These are phyloP conservation scores for Auriscalpium microsporum DNA, from an alignment of 768 basidiomycete species.

Conservation along the genomic window DNA sequence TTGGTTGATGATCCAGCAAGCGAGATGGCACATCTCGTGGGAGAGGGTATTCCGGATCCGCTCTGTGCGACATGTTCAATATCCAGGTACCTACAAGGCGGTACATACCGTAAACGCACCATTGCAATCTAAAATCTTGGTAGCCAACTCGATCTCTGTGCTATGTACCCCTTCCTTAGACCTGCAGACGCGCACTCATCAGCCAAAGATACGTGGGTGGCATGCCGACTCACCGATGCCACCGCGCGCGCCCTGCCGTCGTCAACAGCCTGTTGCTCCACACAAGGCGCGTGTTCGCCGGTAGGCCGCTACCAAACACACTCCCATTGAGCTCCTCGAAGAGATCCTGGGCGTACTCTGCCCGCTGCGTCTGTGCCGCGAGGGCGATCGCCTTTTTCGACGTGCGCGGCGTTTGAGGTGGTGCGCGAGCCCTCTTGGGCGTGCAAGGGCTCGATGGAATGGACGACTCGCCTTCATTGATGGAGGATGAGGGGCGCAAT, in stretches of 20 bases:
- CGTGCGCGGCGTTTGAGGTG: slow-evolving; percentile 10
- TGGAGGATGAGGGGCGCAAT: neutral
- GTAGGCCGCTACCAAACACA: slow-evolving; percentile 10
- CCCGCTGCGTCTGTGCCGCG: slow-evolving; percentile 11
- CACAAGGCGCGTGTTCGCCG: slow-evolving; percentile 4
- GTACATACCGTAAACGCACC: slow-evolving; percentile 32
- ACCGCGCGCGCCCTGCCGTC: slow-evolving; percentile 14
- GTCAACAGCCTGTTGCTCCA: slow-evolving; percentile 15
- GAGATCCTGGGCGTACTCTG: slow-evolving; percentile 9
- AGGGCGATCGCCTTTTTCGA: slow-evolving; percentile 10
- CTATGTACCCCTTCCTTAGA: slow-evolving; percentile 50
- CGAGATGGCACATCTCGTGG: slow-evolving; percentile 91
- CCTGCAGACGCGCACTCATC: slow-evolving; percentile 21
- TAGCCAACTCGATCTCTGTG: slow-evolving; percentile 68
- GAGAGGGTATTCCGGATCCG: slow-evolving; percentile 75
- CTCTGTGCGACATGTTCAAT: slow-evolving; percentile 33
- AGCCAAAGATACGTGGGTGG: neutral
- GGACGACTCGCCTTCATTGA: neutral
- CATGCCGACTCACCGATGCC: slow-evolving; percentile 7
- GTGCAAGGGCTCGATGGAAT: neutral
- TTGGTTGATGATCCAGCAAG: slow-evolving; percentile 73
- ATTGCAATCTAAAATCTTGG: slow-evolving; percentile 71
- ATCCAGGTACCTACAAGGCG: neutral
- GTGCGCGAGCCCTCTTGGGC: slow-evolving; percentile 1
- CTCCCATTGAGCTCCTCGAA: slow-evolving; percentile 12